These are phyloP conservation scores for Mucor saturninus DNA, from an alignment of 371 early-diverging fungal species.

Conservation along the genomic window DNA sequence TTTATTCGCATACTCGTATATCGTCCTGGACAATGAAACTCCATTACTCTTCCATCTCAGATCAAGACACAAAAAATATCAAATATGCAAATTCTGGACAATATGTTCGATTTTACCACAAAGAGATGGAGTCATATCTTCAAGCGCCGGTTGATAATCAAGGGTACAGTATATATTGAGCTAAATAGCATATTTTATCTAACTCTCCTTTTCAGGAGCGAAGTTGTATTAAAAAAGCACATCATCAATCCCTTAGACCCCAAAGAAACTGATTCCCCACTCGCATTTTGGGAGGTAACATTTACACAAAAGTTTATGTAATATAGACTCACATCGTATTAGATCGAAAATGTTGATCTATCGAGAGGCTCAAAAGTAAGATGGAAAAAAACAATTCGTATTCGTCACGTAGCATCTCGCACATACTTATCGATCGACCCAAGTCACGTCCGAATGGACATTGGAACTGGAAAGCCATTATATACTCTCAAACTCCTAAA, in stretches of 20 bases:
- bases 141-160: slow-evolving; percentile 26
- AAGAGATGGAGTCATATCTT: slow-evolving; percentile 60
- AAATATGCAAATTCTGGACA: slow-evolving; percentile 47
- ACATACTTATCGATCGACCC: slow-evolving; percentile 54
- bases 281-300: slow-evolving; percentile 59
- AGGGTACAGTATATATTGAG: slow-evolving; percentile 19
- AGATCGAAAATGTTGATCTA: slow-evolving; percentile 44
- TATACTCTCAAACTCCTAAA: slow-evolving; percentile 37
- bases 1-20: slow-evolving; percentile 40
- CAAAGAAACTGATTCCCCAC: slow-evolving; percentile 54
- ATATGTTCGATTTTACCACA: slow-evolving; percentile 60
- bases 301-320: neutral
- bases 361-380: slow-evolving; percentile 41
- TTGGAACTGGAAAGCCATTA: slow-evolving; percentile 40
- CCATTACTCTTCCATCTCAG: slow-evolving; percentile 29
- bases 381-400: slow-evolving; percentile 50
- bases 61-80: slow-evolving; percentile 26
- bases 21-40: slow-evolving; percentile 45
- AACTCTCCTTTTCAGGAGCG: neutral
- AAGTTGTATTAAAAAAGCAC: slow-evolving; percentile 40
- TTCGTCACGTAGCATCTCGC: slow-evolving; percentile 52
- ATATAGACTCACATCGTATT: neutral
- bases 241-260: slow-evolving; percentile 63
- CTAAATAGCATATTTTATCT: slow-evolving; percentile 4
- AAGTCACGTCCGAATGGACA: slow-evolving; percentile 43